A percentile compares a stretch with the other conserved stretches of the same genome.
phyloP scores from a whole-genome alignment of 495 filamentous ascomycete species.

The Penicillium desertorum region DNA sequence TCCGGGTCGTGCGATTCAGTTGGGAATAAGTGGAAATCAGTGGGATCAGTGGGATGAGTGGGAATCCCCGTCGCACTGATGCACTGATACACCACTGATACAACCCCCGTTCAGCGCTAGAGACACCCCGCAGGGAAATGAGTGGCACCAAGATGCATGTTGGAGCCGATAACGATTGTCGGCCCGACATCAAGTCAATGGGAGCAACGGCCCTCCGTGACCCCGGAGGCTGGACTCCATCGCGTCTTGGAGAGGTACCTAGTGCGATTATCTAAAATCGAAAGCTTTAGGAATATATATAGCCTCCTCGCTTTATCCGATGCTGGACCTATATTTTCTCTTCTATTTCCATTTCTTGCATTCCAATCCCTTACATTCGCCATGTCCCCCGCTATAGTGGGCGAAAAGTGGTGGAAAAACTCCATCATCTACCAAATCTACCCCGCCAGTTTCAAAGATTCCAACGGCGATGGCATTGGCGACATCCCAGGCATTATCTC shows the following conservation, averaged over 20 bases:
- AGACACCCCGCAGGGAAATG: neutral
- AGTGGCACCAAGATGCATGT: neutral
- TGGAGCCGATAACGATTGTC: neutral
- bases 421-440: slow-evolving; percentile 45
- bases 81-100: neutral
- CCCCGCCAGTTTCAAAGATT: slow-evolving; percentile 41
- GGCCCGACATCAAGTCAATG: slow-evolving; percentile 13
- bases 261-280: slow-evolving; percentile 4
- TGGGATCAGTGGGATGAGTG: neutral
- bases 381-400: slow-evolving; percentile 8
- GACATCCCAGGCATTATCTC: slow-evolving; percentile 61
- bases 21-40: too few species aligned
- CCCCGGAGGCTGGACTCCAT: slow-evolving; percentile 5
- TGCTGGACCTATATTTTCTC: neutral
- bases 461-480: slow-evolving; percentile 48
- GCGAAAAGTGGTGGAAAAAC: slow-evolving; percentile 42
- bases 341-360: neutral
- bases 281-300: neutral
- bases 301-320: neutral
- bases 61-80: neutral
- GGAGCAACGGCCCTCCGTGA: neutral
- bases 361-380: neutral
- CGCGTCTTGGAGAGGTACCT: neutral
- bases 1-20: neutral
- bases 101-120: neutral